These are phyloP conservation scores for Wickerhamiella musiphila DNA, from an alignment of 805 yeast genomes.

Conservation along the genomic window DNA sequence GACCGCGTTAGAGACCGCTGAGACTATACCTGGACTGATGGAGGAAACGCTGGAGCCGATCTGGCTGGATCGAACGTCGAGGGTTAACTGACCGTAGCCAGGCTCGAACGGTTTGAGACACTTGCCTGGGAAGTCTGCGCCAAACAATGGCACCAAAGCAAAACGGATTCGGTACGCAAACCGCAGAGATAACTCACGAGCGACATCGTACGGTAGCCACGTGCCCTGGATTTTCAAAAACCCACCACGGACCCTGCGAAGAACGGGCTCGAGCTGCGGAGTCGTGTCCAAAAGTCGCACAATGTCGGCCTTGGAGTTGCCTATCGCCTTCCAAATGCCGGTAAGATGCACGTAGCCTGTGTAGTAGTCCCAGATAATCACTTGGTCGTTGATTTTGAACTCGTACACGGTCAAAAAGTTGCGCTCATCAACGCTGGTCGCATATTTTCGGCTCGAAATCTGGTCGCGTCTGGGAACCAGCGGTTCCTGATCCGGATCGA, in stretches of 20 bases:
- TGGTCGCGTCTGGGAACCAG: slow-evolving; percentile 9
- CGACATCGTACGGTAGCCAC: slow-evolving; percentile 65
- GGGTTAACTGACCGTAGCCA: slow-evolving; percentile 47
- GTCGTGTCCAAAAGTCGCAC: slow-evolving; percentile 46
- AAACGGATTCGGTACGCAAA: slow-evolving; percentile 66
- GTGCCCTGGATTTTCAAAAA: slow-evolving; percentile 86
- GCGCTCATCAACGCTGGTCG: slow-evolving; percentile 59
- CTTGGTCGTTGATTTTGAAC: slow-evolving; percentile 47
- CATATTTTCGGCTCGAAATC: slow-evolving; percentile 27
- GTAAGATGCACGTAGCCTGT: slow-evolving; percentile 79
- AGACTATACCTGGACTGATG: too few relatives aligned
- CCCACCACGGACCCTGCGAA: slow-evolving; percentile 76
- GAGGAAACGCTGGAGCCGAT: too few relatives aligned
- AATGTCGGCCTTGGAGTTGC: slow-evolving; percentile 58
- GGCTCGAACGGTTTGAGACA: slow-evolving; percentile 42
- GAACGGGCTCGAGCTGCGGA: slow-evolving; percentile 44
- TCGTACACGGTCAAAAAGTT: slow-evolving; percentile 55
- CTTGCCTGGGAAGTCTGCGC: slow-evolving; percentile 42
- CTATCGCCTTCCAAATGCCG: slow-evolving; percentile 69
- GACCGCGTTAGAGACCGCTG: too few relatives aligned
- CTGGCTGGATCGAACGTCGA: slow-evolving; percentile 12
- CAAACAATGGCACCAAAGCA: slow-evolving; percentile 66
- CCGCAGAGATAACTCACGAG: slow-evolving; percentile 47
- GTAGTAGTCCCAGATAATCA: slow-evolving; percentile 73
- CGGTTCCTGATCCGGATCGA: slow-evolving; percentile 9